Evolutionary conservation across 768 basidiomycete genomes (phyloP), one percentile per base, ranked within the genome.

Genomic region (Phlegmacium glaucopus): DNA sequence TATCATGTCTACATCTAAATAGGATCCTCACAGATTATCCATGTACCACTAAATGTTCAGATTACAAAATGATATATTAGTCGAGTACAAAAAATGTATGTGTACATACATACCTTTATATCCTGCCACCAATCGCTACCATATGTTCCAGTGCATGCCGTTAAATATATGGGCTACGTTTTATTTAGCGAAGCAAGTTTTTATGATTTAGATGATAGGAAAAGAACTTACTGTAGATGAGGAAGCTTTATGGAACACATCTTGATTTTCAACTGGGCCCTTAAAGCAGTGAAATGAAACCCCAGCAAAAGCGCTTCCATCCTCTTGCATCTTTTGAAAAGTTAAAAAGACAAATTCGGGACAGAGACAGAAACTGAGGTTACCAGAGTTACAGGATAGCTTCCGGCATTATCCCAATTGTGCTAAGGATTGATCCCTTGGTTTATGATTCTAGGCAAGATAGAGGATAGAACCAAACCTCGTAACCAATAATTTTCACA

Each of bases 41-140:
- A 84, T 79, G 51, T 83, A 80, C 83, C 83, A 86, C 82, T 83
- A 34, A 3, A 27, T 22, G 11, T 15, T 26, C 30, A 42, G 36
- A 32, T 44, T 38, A 30, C 44, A 40, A 2, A n/a, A n/a, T n/a
- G n/a, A 32, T 42, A 8, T 28, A 15, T 36, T 26, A 25, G 15
- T 27, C 15, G n/a, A 11, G 8, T 25, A 42, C 17, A 13, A 7
- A 15, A 44, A 12, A n/a, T n/a, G n/a, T n/a, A 9, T 15, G 16
- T 8, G 16, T 9, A 15, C 25, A 9, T 10, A 35, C 52, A 35
- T 64, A 81, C 85, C 75, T 89, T 89, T 63, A 89, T 82, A 54
- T 89, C 85, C 40, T 67, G 69, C 87, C 87, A 90, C 87, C 86
- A 90, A 58, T 88, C 83, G 8, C 76, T 76, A 10, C 84, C 82